Conservation (phyloP, 305 asterid species). For the Plantago lanceolata region DNA sequence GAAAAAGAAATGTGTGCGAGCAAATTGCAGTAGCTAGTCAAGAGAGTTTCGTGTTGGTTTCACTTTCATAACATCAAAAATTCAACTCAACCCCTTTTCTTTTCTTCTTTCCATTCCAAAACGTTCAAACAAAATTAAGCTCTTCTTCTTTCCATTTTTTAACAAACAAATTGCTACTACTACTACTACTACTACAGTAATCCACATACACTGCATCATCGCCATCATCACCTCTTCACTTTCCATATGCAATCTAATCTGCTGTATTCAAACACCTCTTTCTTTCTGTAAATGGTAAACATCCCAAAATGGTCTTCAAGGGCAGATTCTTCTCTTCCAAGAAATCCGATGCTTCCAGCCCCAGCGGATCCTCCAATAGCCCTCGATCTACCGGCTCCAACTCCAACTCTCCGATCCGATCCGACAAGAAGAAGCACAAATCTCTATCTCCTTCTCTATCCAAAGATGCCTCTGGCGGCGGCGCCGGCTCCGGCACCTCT, state of each 20-base stretch:
- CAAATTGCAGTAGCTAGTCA: too few relatives aligned
- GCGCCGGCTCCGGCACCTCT: conserved; percentile 35
- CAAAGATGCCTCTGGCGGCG: conserved; percentile 2
- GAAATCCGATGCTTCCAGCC: conserved; percentile 79
- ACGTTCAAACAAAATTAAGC: too few relatives aligned
- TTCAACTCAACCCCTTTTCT: too few relatives aligned
- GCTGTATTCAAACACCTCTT: not conserved
- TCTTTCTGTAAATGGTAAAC: not conserved
- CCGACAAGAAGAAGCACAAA: conserved; percentile 72
- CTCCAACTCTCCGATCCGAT: conserved; percentile 84
- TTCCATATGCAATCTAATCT: not conserved
- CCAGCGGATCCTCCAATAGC: conserved; percentile 85
- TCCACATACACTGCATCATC: not conserved
- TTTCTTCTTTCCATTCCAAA: too few relatives aligned
- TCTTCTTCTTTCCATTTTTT: too few relatives aligned
- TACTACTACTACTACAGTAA: too few relatives aligned
- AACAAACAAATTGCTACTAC: too few relatives aligned
- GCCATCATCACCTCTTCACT: not conserved
- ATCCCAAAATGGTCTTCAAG: conserved; percentile 71
- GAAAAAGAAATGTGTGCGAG: too few relatives aligned
- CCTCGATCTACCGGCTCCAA: conserved; percentile 77
- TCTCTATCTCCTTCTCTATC: conserved; percentile 49
- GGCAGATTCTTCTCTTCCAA: conserved; percentile 87
- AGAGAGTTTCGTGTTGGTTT: too few relatives aligned
- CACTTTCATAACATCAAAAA: too few relatives aligned